Percentiles rank a stretch among this genome's conserved stretches.
Evolutionary conservation across 768 basidiomycete species (phyloP).

Genomic region (Floccularia luteovirens): DNA sequence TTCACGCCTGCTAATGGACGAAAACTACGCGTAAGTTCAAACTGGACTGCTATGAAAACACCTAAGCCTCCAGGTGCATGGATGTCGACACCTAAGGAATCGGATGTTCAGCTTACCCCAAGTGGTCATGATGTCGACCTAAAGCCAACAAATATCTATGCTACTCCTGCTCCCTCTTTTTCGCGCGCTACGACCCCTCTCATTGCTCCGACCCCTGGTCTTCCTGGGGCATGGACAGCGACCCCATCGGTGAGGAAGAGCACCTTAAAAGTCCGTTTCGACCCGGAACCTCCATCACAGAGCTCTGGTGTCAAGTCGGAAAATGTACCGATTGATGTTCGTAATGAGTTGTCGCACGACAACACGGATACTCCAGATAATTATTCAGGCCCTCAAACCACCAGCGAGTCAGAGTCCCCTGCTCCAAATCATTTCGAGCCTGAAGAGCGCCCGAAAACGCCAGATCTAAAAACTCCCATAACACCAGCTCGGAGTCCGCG

Average conservation of each 20-base stretch:
- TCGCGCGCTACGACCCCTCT: slow-evolving; percentile 39
- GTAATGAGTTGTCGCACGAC: too few species aligned
- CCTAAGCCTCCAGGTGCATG: slow-evolving; percentile 37
- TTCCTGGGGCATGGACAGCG: slow-evolving; percentile 59
- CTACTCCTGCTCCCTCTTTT: slow-evolving; percentile 42
- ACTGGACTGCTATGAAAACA: slow-evolving; percentile 21
- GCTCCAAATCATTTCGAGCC: too few species aligned
- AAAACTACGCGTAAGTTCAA: slow-evolving; percentile 2
- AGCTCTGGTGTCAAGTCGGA: slow-evolving; percentile 6
- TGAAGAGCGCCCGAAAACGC: slow-evolving; percentile 6
- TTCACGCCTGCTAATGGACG: slow-evolving; percentile 1
- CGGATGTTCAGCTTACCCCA: slow-evolving; percentile 18
- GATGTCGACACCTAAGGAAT: slow-evolving; percentile 18
- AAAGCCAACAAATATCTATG: too few species aligned
- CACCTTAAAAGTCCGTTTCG: slow-evolving; percentile 68
- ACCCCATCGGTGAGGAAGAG: slow-evolving; percentile 55
- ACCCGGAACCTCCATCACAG: slow-evolving; percentile 27
- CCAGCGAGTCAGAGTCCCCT: too few species aligned
- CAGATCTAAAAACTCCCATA: slow-evolving; percentile 9
- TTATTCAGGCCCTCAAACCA: too few species aligned
- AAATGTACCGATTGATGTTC: slow-evolving; percentile 9
- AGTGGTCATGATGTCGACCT: too few species aligned
- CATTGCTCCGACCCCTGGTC: slow-evolving; percentile 55
- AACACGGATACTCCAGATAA: neutral
- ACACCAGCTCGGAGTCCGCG: slow-evolving; percentile 6